Evolutionary conservation across 2,329 filamentous ascomycete species (phyloP).

Genomic region (Biscogniauxia mediterranea): DNA sequence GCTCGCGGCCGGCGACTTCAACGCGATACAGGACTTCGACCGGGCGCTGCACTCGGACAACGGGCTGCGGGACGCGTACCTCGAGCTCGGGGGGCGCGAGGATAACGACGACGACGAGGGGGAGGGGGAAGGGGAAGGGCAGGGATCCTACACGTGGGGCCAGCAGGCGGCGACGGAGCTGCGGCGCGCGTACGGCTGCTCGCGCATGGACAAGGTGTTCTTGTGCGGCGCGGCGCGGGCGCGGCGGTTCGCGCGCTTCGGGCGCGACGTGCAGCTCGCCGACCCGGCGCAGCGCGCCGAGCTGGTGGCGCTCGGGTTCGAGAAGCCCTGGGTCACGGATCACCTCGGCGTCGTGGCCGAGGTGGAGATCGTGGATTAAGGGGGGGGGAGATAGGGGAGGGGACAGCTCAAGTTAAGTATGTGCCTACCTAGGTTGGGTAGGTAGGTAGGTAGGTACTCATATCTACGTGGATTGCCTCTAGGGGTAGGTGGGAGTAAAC

Average conservation of each 20-base stretch:
- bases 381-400: no score
- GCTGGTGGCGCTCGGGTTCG: constrained; percentile 29
- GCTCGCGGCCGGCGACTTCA: constrained; percentile 53
- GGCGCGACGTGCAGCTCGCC: constrained; percentile 41
- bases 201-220: constrained; percentile 52
- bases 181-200: constrained; percentile 43
- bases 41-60: constrained; percentile 44
- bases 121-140: no score
- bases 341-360: constrained; percentile 44
- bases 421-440: no score
- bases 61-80: constrained; percentile 49
- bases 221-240: constrained; percentile 36
- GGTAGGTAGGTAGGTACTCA: no score
- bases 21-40: constrained; percentile 55
- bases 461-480: no score
- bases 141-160: constrained; percentile 57
- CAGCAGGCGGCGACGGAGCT: constrained; percentile 44
- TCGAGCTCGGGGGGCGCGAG: constrained; percentile 47
- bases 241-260: constrained; percentile 42
- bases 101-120: constrained; percentile 44
- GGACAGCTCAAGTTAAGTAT: no score
- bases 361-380: constrained; percentile 16
- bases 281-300: constrained; percentile 30
- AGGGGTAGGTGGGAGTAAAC: no score
- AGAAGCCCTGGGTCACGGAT: constrained; percentile 48